Evolutionary conservation across 1,139 yeast species (phyloP), one percentile per base, ranked within the genome.

Genomic region (Sporopachydermia cereana): DNA sequence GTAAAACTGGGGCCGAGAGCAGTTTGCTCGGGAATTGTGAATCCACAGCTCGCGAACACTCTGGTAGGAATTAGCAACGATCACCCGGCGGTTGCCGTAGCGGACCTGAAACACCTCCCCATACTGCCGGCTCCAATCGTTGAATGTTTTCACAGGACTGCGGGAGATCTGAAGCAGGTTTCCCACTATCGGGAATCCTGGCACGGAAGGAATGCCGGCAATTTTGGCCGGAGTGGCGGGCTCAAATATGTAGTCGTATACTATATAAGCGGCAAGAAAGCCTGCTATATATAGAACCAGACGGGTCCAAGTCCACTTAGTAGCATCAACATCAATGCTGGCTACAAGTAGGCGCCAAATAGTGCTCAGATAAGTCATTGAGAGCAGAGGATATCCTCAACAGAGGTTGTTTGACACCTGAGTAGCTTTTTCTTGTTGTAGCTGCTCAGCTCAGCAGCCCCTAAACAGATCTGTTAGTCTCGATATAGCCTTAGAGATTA

Each of bases 1-100:
- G 58, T 77, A 74, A 46, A 73, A 67, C 23, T 69, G 59, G 0
- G 94, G 93, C 41, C 94, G 63, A 1, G 93, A 83, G 51, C 76
- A 77, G 50, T 74, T 74, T 1, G 79, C 72, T 30, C 67, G 59
- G 34, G 78, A 64, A 51, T 73, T 67, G 29, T 67, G 69, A 18
- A 67, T 56, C 84, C 86, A 82, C 3, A 84, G 60, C 25, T 64
- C 60, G 39, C 62, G 59, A 1, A 79, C 76, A 3, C 80, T 71
- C 2, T 69, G 70, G 53, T 64, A 77, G 0, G 81, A 70, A 56
- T 84, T 82, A 9, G 79, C 89, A 24, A 84, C 80, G 5, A 84
- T 69, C 0, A 79, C 72, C 9, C 74, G 63, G 45, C 62, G 66
- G 24, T 59, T 62, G 0, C 94, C 94, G 46, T 83, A 59, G 42